Percentiles rank a stretch among this genome's conserved stretches.
phyloP scores from a whole-genome alignment of 1,139 yeast species.

The Nakaseomyces nivariensis region DNA sequence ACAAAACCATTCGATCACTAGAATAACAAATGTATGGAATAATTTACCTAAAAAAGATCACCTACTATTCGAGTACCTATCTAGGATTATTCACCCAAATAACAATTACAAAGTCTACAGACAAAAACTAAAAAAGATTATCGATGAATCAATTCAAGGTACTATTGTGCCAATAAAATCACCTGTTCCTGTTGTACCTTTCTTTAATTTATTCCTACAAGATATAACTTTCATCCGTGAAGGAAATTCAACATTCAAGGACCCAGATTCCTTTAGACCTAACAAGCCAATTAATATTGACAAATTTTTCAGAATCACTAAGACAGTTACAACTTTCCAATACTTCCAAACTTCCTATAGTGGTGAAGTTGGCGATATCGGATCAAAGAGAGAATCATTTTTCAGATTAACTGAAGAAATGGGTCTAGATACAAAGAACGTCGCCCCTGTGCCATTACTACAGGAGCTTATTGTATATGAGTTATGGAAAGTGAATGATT shows the following conservation, averaged over 20 bases:
- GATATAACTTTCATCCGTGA: conserved; percentile 83
- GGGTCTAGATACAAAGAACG: conserved; percentile 22
- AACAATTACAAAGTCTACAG: conserved; percentile 75
- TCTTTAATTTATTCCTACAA: conserved; percentile 71
- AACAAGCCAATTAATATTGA: conserved; percentile 57
- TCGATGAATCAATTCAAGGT: conserved; percentile 25
- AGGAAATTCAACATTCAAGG: conserved; percentile 67
- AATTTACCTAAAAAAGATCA: conserved; percentile 51
- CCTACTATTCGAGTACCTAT: conserved; percentile 55
- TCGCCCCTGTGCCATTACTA: conserved; percentile 23
- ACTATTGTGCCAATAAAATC: conserved; percentile 36
- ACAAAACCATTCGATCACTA: conserved; percentile 69
- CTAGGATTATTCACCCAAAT: conserved; percentile 70
- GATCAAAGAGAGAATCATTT: conserved; percentile 25
- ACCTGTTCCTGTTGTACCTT: conserved; percentile 71
- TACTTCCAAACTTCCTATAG: conserved; percentile 60
- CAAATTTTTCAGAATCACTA: conserved; percentile 65
- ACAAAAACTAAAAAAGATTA: conserved; percentile 49
- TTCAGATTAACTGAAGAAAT: conserved; percentile 26
- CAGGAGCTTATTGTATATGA: conserved; percentile 62
- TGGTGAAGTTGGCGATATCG: conserved; percentile 9
- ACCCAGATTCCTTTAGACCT: conserved; percentile 45
- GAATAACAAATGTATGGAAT: conserved; percentile 63
- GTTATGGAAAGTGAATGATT: conserved; percentile 57
- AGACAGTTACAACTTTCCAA: conserved; percentile 70